Evolutionary conservation across 129 eudicot genomes (phyloP), one percentile per base, ranked within the genome.

Genomic region (Lactuca saligna): DNA sequence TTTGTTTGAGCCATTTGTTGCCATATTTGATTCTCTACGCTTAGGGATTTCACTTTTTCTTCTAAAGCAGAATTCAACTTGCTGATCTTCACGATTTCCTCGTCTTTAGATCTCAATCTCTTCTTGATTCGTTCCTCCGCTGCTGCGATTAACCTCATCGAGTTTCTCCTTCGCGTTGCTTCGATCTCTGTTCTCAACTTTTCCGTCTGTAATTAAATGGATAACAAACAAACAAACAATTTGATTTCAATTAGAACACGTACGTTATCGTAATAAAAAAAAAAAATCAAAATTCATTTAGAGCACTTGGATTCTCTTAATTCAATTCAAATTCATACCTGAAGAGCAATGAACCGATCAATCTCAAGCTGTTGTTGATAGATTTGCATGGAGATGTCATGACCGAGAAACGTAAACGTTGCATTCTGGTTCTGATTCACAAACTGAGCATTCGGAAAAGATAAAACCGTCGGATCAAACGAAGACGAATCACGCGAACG

Each of bases 1-100:
- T 91, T 91, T 12, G 91, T 63, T 69, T 91, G 88, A 1, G 97
- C 97, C 82, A 86, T 63, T 41, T 91, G 94, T 67, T 87, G 66
- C 97, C 96, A 91, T 37, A 91, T 61, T 15, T 91, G 93, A 50
- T 83, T 91, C 63, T 91, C 96, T 17, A 78, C 42, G 61, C 44
- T 80, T 0, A 91, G 76, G 0, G 96, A 83, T 65, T 82, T 85
- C 3, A 91, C 85, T 32, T 78, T 75, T 17, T 91, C 94, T 66
- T 88, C 93, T 6, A 91, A 65, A 5, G 80, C 87, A 15, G 51
- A 78, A 65, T 91, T 91, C 7, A 88, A 17, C 38, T 79, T 88
- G 12, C 85, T 88, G 3, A 91, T 83, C 34, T 78, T 85, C 8
- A 78, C 57, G 7, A 88, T 83, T 69, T 91, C 90, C 1, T 79